phyloP scores from a whole-genome alignment of 2,329 filamentous ascomycete species.

The Alternaria rosae region DNA sequence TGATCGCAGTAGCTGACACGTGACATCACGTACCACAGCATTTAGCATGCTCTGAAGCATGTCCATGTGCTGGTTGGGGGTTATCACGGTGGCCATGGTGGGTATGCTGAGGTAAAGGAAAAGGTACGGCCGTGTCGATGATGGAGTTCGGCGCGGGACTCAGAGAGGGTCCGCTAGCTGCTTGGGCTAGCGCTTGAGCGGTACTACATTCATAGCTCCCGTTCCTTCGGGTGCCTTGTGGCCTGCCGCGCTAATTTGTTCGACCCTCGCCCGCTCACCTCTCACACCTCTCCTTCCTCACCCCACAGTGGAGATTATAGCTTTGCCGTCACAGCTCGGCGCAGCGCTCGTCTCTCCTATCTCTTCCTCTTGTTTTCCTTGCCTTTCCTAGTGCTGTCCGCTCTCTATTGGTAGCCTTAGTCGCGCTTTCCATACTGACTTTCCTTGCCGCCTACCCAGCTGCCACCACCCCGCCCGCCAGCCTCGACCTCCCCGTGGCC shows the following conservation, averaged over 20 bases:
- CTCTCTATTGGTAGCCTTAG: constrained; percentile 34
- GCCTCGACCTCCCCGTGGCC: constrained; percentile 19
- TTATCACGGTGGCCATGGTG: constrained; percentile 25
- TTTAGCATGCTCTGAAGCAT: constrained; percentile 58
- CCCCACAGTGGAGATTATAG: constrained; percentile 46
- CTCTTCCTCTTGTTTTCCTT: constrained; percentile 49
- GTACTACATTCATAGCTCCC: constrained; percentile 12
- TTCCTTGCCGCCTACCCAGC: constrained; percentile 39
- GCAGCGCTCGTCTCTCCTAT: constrained; percentile 47
- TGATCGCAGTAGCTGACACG: background rate
- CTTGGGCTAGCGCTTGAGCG: background rate
- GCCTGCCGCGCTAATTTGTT: constrained; percentile 32
- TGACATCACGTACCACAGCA: constrained; percentile 51
- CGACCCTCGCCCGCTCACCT: constrained; percentile 30
- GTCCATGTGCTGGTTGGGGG: constrained; percentile 46
- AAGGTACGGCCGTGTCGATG: background rate
- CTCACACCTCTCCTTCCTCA: constrained; percentile 38
- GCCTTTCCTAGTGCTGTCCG: constrained; percentile 46
- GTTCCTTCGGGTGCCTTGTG: constrained; percentile 29
- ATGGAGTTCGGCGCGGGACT: background rate
- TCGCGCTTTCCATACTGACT: constrained; percentile 36
- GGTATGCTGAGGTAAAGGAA: background rate
- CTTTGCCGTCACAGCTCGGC: constrained; percentile 45
- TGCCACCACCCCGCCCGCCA: constrained; percentile 27
- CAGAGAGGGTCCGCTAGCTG: background rate